Percentiles rank a stretch among this genome's conserved stretches.
These are phyloP conservation scores for Balamuthia mandrillaris DNA, from an alignment of 208 protist species.

Conservation along the genomic window DNA sequence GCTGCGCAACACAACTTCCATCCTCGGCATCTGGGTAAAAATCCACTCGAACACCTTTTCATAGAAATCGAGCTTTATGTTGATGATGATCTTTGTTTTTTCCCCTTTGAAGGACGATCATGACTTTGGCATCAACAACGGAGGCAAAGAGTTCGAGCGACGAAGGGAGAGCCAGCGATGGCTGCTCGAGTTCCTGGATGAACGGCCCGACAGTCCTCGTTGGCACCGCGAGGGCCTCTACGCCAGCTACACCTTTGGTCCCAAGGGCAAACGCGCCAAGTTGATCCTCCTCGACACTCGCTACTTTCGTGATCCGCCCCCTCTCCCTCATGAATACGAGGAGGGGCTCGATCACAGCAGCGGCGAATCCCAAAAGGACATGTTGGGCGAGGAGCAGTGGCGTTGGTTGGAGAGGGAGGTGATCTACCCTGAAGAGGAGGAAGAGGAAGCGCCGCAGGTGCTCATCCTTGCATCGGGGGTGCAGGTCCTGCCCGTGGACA, in stretches of 20 bases:
- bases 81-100: neutral
- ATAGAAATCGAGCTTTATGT: neutral
- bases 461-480: neutral
- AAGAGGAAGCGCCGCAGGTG: no score
- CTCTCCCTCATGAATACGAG: neutral
- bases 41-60: neutral
- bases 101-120: neutral
- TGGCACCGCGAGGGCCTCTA: neutral
- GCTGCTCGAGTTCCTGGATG: constrained; percentile 12
- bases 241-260: neutral
- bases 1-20: neutral
- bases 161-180: neutral
- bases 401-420: neutral
- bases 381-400: neutral
- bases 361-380: neutral
- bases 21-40: neutral
- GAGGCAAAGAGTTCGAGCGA: neutral
- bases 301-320: neutral
- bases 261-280: neutral
- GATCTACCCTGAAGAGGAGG: neutral
- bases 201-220: neutral
- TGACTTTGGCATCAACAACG: constrained; percentile 26
- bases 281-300: constrained; percentile 7
- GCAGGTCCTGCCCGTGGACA: neutral
- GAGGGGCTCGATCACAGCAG: no score